Percentiles rank a stretch among this genome's conserved stretches.
Evolutionary conservation across 1,284 basidiomycete species (phyloP).

Genomic region (Cryptococcus amylolentus): DNA sequence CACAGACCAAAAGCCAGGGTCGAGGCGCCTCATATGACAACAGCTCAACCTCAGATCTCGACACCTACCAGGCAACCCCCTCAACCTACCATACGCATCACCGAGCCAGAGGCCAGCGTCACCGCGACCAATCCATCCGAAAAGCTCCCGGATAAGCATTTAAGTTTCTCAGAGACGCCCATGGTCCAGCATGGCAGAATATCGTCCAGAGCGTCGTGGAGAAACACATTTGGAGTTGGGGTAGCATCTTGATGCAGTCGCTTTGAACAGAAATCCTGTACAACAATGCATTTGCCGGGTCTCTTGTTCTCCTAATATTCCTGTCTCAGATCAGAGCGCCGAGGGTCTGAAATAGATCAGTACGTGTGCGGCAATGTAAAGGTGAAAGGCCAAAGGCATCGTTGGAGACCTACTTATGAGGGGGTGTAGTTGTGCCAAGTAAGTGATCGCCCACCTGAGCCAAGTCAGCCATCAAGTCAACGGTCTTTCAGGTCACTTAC

Average conservation of each 20-base stretch:
- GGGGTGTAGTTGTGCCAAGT: constrained; percentile 84
- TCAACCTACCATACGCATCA: background rate
- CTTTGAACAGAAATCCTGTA: background rate
- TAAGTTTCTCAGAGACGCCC: background rate
- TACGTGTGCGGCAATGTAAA: background rate
- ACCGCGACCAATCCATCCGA: too few relatives aligned
- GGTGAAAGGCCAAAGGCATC: background rate
- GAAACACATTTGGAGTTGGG: constrained; percentile 6
- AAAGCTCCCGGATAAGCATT: background rate
- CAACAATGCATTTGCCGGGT: constrained; percentile 1
- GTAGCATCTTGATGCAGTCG: constrained; percentile 2
- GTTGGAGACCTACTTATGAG: constrained; percentile 62
- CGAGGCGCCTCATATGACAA: background rate
- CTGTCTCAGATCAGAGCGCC: constrained; percentile 40
- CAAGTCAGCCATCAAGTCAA: too few relatives aligned
- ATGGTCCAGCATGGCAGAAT: background rate
- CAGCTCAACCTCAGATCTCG: background rate
- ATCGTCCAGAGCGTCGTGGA: constrained; percentile 4
- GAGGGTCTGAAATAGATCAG: constrained; percentile 31
- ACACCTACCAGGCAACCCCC: background rate
- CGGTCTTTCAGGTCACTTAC: constrained; percentile 36
- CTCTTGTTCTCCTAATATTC: constrained; percentile 26
- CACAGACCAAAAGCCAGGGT: background rate
- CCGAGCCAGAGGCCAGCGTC: background rate
- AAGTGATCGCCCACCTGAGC: constrained; percentile 77